Conservation (phyloP, 2,329 filamentous ascomycete genomes). For the Aspergillus pseudonomiae region DNA sequence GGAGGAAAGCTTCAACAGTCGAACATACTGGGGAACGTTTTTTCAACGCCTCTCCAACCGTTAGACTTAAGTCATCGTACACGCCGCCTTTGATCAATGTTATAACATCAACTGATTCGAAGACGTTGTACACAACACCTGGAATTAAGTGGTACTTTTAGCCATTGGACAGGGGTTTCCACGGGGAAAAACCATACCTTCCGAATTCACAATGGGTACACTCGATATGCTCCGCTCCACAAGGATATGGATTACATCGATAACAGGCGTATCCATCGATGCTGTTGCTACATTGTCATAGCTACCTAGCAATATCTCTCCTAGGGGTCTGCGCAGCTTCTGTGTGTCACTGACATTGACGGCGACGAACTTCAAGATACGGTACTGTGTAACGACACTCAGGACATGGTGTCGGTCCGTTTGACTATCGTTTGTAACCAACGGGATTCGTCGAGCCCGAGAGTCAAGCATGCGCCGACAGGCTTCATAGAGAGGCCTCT, state of each 20-base stretch:
- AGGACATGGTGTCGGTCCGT: constrained; percentile 90
- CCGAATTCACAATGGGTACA: constrained; percentile 84
- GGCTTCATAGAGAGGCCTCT: constrained; percentile 89
- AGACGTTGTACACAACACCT: constrained; percentile 85
- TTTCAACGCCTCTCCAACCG: constrained; percentile 84
- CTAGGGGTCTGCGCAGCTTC: constrained; percentile 81
- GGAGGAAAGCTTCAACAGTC: neutral
- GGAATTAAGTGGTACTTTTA: constrained; percentile 1
- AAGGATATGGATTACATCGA: constrained; percentile 92
- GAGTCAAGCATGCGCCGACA: constrained; percentile 93
- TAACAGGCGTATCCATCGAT: constrained; percentile 84
- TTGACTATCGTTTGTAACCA: constrained; percentile 93
- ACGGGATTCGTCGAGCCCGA: constrained; percentile 86
- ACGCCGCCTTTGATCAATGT: constrained; percentile 89
- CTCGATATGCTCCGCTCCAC: constrained; percentile 93
- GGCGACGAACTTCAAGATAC: constrained; percentile 97
- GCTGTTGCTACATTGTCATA: constrained; percentile 81
- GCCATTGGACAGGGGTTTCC: neutral
- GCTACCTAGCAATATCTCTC: constrained; percentile 81
- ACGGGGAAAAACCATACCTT: constrained; percentile 49
- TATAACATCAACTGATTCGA: constrained; percentile 97
- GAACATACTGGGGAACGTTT: constrained; percentile 72
- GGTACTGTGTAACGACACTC: constrained; percentile 96
- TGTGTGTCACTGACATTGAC: constrained; percentile 92
- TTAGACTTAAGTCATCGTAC: constrained; percentile 86